Base-by-base conservation (phyloP, 2,329 filamentous ascomycete species). In the Helicocarpus griseus region DNA sequence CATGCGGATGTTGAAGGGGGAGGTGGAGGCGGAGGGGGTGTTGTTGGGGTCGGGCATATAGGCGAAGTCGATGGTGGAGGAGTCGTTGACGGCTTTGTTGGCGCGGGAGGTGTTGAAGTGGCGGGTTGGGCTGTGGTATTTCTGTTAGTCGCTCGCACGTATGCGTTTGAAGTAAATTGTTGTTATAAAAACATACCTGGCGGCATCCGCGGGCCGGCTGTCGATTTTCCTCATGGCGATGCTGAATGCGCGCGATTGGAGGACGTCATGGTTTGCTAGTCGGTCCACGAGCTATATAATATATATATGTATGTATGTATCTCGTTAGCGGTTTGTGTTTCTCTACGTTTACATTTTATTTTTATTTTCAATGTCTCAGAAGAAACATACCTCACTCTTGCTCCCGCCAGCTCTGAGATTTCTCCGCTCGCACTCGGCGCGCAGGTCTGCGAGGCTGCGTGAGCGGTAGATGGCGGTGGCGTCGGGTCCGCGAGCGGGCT, bases 91-190 rank as follows among this genome's bases (percentile, higher is more conserved):
- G 26, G 77, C 68, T 63, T 82, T 81, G 49, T 75, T 68, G 54
- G 73, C 66, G 54, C 77, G 77, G 56, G 75, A 79, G 54, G 80
- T 82, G 69, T 83, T 83, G 74, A 84, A 82, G 61, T 77, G 73
- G 51, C 79, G 76, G 55, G 66, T 68, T 58, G 49, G 65, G 13
- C 29, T 46, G 19, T 39, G 28, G 26, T 4, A 17, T 19, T 47
- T 22, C n/a, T 24, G 57, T 52, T 26, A 26, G 19, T 48, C 5
- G 14, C 9, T 11, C 8, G 17, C 17, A 14, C n/a, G 14, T 40
- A 17, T 9, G 13, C 8, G 5, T 9, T 60, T 62, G 49, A 57
- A 59, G 5, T 62, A 56, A 41, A 9, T 8, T 9, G 38, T 41
- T 41, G 11, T 8, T 41, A n/a, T n/a, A n/a, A n/a, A n/a, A 35